phyloP scores from a whole-genome alignment of 108 stramenopile genomes.

The Cyclotella sp. region DNA sequence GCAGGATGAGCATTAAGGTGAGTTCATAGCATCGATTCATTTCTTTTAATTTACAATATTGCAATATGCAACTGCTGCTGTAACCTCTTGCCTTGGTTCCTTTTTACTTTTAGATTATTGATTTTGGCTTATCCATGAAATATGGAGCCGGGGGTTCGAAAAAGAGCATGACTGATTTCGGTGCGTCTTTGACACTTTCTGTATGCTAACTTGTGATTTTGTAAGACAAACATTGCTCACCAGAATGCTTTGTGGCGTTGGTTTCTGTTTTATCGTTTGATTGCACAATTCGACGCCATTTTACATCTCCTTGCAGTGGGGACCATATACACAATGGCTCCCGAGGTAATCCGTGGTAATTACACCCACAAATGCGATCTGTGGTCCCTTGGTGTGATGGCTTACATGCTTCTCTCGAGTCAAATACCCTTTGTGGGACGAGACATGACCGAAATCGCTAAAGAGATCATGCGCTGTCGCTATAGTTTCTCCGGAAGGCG shows the following conservation, averaged over 20 bases:
- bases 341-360: conserved; percentile 79
- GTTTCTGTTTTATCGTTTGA: too few species aligned
- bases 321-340: conserved; percentile 88
- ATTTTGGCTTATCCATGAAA: conserved; percentile 88
- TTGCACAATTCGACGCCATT: too few species aligned
- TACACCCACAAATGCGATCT: conserved; percentile 81
- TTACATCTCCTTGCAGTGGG: conserved; percentile 56
- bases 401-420: conserved; percentile 77
- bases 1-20: conserved; percentile 59
- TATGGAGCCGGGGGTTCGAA: conserved; percentile 14
- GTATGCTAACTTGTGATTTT: too few species aligned
- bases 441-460: conserved; percentile 62
- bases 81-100: background rate
- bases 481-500: conserved; percentile 63
- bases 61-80: background rate
- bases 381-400: conserved; percentile 83
- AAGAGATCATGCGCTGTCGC: conserved; percentile 62
- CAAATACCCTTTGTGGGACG: conserved; percentile 79
- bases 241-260: too few species aligned
- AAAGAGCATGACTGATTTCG: conserved; percentile 59
- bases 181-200: too few species aligned
- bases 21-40: background rate
- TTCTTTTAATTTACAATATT: background rate
- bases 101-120: conserved; percentile 33
- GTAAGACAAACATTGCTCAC: too few species aligned